phyloP scores from a whole-genome alignment of 2,329 filamentous ascomycete species.

The Neonectria hederae region DNA sequence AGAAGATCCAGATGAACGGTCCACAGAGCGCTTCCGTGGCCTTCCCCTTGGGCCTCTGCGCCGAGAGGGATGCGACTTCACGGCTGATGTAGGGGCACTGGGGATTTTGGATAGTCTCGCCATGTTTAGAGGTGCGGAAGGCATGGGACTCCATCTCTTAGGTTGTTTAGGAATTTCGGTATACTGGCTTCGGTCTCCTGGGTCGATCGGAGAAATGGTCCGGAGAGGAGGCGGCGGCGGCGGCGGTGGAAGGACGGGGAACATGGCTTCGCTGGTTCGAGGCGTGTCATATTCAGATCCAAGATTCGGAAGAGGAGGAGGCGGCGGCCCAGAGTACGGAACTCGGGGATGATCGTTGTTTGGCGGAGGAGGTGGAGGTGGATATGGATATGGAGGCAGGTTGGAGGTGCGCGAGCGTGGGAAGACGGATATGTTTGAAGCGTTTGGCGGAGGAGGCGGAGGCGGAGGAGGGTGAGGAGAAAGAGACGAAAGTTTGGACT shows the following conservation, averaged over 20 bases:
- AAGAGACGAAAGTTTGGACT: constrained; percentile 13
- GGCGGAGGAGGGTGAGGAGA: constrained; percentile 19
- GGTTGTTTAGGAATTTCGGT: neutral
- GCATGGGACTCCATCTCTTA: neutral
- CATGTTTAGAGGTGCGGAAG: neutral
- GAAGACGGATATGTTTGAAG: constrained; percentile 15
- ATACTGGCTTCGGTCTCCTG: neutral
- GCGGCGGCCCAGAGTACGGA: constrained; percentile 2
- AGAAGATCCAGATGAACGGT: constrained; percentile 32
- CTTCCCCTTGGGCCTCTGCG: neutral
- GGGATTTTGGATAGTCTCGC: constrained; percentile 1
- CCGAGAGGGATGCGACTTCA: constrained; percentile 14
- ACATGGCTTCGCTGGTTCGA: constrained; percentile 14
- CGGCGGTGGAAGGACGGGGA: constrained; percentile 11
- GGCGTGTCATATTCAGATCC: constrained; percentile 16
- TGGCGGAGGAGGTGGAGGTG: constrained; percentile 21
- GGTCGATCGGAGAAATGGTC: constrained; percentile 1
- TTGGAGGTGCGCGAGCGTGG: constrained; percentile 9
- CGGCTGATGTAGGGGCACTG: constrained; percentile 12
- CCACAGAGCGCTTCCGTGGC: neutral
- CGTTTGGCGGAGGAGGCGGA: constrained; percentile 16
- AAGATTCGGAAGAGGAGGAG: constrained; percentile 2
- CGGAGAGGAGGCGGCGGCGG: constrained; percentile 17
- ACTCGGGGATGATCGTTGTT: constrained; percentile 15
- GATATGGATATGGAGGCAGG: constrained; percentile 16